These are phyloP conservation scores for Alternaria ethzedia DNA, from an alignment of 2,329 filamentous ascomycete species.

Conservation along the genomic window DNA sequence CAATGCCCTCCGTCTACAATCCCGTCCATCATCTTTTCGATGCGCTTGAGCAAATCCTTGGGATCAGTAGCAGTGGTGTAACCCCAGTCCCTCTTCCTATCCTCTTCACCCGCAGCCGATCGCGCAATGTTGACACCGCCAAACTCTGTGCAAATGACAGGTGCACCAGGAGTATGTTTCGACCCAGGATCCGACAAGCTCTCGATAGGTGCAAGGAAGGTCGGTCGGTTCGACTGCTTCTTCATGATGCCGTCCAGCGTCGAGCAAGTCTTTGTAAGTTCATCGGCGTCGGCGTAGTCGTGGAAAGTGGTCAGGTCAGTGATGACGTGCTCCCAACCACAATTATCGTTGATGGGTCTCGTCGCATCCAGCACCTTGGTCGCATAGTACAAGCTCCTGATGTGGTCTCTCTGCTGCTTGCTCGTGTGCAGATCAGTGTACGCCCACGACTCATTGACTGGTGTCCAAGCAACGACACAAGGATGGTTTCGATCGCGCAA, in stretches of 20 bases:
- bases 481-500: conserved; percentile 71
- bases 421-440: conserved; percentile 65
- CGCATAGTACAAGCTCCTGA: conserved; percentile 67
- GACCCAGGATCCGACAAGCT: conserved; percentile 49
- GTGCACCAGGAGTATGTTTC: conserved; percentile 61
- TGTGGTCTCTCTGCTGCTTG: conserved; percentile 67
- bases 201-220: conserved; percentile 61
- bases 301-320: conserved; percentile 72
- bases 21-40: conserved; percentile 65
- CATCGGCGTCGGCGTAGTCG: conserved; percentile 67
- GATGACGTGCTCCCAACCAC: conserved; percentile 72
- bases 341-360: conserved; percentile 73
- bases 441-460: conserved; percentile 69
- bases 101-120: conserved; percentile 43
- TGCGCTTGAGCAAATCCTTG: conserved; percentile 63
- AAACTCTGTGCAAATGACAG: conserved; percentile 71
- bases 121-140: conserved; percentile 71
- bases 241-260: conserved; percentile 62
- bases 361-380: conserved; percentile 71
- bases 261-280: conserved; percentile 62
- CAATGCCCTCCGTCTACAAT: conserved; percentile 64
- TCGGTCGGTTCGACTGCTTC: conserved; percentile 58
- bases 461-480: conserved; percentile 70
- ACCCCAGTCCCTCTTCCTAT: conserved; percentile 63
- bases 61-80: conserved; percentile 70